Percentiles rank a stretch among this genome's conserved stretches.
Conservation (phyloP, 2,329 filamentous ascomycete genomes). For the Talaromyces atroroseus region DNA sequence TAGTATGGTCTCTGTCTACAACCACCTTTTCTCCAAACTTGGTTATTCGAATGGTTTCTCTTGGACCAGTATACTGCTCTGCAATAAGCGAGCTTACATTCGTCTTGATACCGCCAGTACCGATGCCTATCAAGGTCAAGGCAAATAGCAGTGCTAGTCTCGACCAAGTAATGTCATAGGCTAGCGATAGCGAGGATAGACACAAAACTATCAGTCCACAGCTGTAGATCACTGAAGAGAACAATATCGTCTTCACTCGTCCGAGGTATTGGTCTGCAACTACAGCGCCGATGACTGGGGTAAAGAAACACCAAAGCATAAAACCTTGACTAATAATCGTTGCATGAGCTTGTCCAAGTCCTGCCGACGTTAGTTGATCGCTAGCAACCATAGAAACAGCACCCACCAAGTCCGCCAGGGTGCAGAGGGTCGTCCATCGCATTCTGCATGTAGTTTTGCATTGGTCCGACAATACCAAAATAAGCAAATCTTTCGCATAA, state of each 20-base stretch:
- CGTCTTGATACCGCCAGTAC: slow-evolving; percentile 59
- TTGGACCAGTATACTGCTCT: slow-evolving; percentile 53
- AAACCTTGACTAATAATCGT: slow-evolving; percentile 19
- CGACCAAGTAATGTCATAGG: slow-evolving; percentile 37
- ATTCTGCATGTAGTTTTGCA: slow-evolving; percentile 11
- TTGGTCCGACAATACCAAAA: slow-evolving; percentile 2
- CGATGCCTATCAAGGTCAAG: slow-evolving; percentile 53
- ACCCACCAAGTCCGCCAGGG: neutral
- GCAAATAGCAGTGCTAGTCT: slow-evolving; percentile 42
- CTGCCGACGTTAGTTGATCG: neutral
- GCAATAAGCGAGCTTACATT: slow-evolving; percentile 50
- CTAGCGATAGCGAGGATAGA: slow-evolving; percentile 40
- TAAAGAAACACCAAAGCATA: slow-evolving; percentile 41
- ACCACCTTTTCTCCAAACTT: slow-evolving; percentile 35
- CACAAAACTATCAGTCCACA: slow-evolving; percentile 44
- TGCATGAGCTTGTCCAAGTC: slow-evolving; percentile 6
- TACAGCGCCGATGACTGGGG: slow-evolving; percentile 46
- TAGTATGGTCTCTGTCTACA: neutral
- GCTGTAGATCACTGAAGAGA: slow-evolving; percentile 50
- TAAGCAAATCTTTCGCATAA: slow-evolving; percentile 11
- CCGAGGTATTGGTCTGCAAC: slow-evolving; percentile 49
- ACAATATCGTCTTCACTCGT: slow-evolving; percentile 47
- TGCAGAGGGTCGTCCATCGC: slow-evolving; percentile 1
- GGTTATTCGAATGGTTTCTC: slow-evolving; percentile 17
- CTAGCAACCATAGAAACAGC: neutral